A percentile compares a stretch with the other conserved stretches of the same genome.
Evolutionary conservation across 805 yeast species (phyloP).

Genomic region (Kuraishia cidri): DNA sequence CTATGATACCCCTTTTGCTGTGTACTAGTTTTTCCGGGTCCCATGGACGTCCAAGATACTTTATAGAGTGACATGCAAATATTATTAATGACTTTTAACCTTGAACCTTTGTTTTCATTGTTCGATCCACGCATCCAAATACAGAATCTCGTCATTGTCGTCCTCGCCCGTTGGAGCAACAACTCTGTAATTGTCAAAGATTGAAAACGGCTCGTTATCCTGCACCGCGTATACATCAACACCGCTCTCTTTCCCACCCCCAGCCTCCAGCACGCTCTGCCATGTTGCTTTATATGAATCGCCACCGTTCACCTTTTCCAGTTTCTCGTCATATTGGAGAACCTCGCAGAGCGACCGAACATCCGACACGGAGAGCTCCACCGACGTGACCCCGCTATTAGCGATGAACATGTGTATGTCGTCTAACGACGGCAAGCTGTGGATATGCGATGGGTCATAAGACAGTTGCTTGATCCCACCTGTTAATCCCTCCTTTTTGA

Average conservation of each 20-base stretch:
- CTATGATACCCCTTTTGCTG: too few species aligned
- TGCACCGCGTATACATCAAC: slow-evolving; percentile 19
- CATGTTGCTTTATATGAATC: slow-evolving; percentile 75
- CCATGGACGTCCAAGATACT: too few species aligned
- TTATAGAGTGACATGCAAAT: too few species aligned
- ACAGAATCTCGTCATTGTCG: slow-evolving; percentile 10
- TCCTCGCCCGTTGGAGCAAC: slow-evolving; percentile 10
- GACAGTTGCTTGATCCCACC: slow-evolving; percentile 27
- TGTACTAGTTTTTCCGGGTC: too few species aligned
- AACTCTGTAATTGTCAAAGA: slow-evolving; percentile 21
- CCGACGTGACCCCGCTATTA: slow-evolving; percentile 66
- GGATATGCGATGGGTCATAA: slow-evolving; percentile 26
- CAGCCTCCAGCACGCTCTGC: slow-evolving; percentile 71
- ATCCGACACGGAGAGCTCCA: slow-evolving; percentile 67
- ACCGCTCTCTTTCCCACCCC: slow-evolving; percentile 28
- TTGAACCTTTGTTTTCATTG: neutral
- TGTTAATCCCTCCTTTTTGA: slow-evolving; percentile 12
- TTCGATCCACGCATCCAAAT: slow-evolving; percentile 20
- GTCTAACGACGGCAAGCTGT: slow-evolving; percentile 61
- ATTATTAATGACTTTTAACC: too few species aligned
- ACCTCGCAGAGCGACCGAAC: slow-evolving; percentile 83
- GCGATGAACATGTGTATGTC: slow-evolving; percentile 70
- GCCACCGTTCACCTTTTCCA: slow-evolving; percentile 54
- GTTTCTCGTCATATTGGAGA: slow-evolving; percentile 73
- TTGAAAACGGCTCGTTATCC: slow-evolving; percentile 16